Conservation (phyloP, 805 yeast species). For the Kregervanrija delftensis region DNA sequence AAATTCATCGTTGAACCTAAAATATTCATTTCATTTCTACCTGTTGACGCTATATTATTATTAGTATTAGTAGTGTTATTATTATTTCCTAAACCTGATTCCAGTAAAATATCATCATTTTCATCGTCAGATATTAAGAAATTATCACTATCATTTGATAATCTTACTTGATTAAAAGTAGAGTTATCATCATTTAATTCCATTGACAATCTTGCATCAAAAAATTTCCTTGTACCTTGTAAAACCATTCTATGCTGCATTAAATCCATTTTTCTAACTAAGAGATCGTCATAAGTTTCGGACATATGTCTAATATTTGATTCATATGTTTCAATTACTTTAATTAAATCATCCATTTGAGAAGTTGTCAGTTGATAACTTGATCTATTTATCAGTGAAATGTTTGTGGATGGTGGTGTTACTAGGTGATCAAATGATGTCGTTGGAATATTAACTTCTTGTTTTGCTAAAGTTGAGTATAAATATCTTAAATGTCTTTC, state of each 20-base stretch:
- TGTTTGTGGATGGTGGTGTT: conserved; percentile 12
- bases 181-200: conserved; percentile 24
- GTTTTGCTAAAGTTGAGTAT: conserved; percentile 43
- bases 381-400: conserved; percentile 9
- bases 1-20: conserved; percentile 36
- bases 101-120: conserved; percentile 7
- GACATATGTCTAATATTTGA: conserved; percentile 63
- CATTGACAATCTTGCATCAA: conserved; percentile 26
- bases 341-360: conserved; percentile 66
- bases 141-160: conserved; percentile 13
- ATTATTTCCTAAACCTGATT: conserved; percentile 12
- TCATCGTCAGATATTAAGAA: conserved; percentile 14
- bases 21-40: conserved; percentile 29
- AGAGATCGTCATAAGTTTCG: conserved; percentile 58
- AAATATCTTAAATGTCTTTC: conserved; percentile 72
- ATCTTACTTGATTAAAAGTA: conserved; percentile 20
- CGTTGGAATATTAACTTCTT: conserved; percentile 30
- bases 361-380: conserved; percentile 52
- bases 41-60: conserved; percentile 13
- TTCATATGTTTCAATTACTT: conserved; percentile 58
- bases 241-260: conserved; percentile 63
- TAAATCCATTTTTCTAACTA: conserved; percentile 48
- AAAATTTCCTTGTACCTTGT: conserved; percentile 29
- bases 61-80: not conserved
- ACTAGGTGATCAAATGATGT: conserved; percentile 22